Conservation (phyloP, 2,329 filamentous ascomycete species). For the Aureobasidium vineae region DNA sequence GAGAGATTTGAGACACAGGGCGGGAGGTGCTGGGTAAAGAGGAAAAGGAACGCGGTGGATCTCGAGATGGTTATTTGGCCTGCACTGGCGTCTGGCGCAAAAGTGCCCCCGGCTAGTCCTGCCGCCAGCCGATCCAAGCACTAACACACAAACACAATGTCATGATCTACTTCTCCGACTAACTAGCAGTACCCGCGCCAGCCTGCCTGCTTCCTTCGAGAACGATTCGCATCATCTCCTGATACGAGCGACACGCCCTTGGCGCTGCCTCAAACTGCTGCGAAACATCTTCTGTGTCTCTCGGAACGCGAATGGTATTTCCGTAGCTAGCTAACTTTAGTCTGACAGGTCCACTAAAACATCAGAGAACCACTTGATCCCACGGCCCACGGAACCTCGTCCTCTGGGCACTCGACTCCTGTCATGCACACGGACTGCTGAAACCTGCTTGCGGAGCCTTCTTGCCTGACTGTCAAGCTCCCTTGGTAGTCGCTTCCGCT, state of each 20-base stretch:
- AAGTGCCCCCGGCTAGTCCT: constrained; percentile 14
- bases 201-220: constrained; percentile 9
- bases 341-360: constrained; percentile 21
- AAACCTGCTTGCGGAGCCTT: not conserved
- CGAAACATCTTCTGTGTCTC: not conserved
- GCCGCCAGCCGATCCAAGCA: not conserved
- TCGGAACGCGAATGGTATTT: not conserved
- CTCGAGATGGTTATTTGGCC: constrained; percentile 1
- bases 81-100: constrained; percentile 3
- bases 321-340: constrained; percentile 18
- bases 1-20: not conserved
- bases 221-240: constrained; percentile 17
- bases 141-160: not conserved
- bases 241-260: not conserved
- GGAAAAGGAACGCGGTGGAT: constrained; percentile 4
- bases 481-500: not conserved
- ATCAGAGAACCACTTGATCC: not conserved
- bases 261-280: not conserved
- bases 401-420: not conserved
- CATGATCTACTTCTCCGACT: not conserved
- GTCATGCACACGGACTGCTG: not conserved
- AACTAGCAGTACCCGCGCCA: not conserved
- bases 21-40: constrained; percentile 11
- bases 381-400: not conserved
- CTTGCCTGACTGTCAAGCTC: not conserved